Percentiles rank a stretch among this genome's conserved stretches.
phyloP scores from a whole-genome alignment of 768 basidiomycete genomes.

The Dentipellis sp. region DNA sequence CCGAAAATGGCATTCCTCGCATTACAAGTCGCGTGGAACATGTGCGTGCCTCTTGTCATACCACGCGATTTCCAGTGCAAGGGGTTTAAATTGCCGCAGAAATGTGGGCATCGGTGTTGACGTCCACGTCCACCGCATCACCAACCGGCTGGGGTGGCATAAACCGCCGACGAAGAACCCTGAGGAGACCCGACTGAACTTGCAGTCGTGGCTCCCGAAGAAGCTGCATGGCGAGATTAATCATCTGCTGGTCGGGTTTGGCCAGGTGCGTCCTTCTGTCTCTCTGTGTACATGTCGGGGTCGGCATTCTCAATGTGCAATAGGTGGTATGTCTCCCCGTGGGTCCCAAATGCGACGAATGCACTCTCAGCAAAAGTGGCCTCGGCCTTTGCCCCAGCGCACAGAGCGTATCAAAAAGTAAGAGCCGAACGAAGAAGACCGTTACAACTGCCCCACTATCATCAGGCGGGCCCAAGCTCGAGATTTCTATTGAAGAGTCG shows the following conservation, averaged over 20 bases:
- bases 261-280: conserved; percentile 44
- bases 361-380: conserved; percentile 36
- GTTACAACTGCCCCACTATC: background rate
- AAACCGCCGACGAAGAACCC: conserved; percentile 73
- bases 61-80: background rate
- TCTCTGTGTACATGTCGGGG: background rate
- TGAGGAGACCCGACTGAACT: conserved; percentile 76
- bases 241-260: conserved; percentile 75
- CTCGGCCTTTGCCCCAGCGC: conserved; percentile 64
- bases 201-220: conserved; percentile 78
- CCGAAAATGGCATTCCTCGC: conserved; percentile 94
- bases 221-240: conserved; percentile 72
- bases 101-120: conserved; percentile 93
- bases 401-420: conserved; percentile 18
- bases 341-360: conserved; percentile 54
- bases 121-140: conserved; percentile 92
- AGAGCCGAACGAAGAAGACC: conserved; percentile 6
- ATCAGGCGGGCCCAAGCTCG: conserved; percentile 26
- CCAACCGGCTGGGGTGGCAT: conserved; percentile 92
- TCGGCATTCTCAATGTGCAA: background rate
- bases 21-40: conserved; percentile 76
- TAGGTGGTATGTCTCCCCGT: conserved; percentile 63
- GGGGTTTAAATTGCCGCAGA: conserved; percentile 26
- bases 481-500: conserved; percentile 28
- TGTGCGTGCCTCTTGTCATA: conserved; percentile 35